Evolutionary conservation across 345 rosid species (phyloP).

Genomic region (Conringia planisiliqua): DNA sequence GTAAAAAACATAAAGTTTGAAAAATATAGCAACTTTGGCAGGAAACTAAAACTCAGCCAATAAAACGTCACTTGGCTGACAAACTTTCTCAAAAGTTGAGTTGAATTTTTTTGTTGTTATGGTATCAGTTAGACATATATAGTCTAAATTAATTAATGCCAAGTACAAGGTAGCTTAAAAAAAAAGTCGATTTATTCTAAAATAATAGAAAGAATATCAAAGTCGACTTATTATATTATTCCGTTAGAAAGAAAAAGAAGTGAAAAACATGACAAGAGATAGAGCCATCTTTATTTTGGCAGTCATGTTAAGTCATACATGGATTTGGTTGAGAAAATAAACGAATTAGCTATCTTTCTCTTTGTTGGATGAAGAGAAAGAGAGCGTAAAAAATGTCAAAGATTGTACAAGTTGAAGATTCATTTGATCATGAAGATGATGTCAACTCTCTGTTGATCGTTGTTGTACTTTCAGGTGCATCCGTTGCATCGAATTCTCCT

Average conservation of each 20-base stretch:
- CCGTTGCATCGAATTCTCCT: constrained; percentile 13
- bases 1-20: background rate
- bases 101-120: background rate
- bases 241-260: background rate
- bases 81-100: background rate
- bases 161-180: background rate
- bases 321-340: constrained; percentile 28
- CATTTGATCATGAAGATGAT: constrained; percentile 23
- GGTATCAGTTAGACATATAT: background rate
- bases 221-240: constrained; percentile 21
- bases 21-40: background rate
- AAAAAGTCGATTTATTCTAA: background rate
- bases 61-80: background rate
- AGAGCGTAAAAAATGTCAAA: constrained; percentile 24
- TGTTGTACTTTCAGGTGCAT: constrained; percentile 29
- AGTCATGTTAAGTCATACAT: constrained; percentile 25
- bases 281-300: constrained; percentile 34
- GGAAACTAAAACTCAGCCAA: background rate
- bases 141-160: background rate
- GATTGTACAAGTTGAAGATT: constrained; percentile 26
- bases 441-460: constrained; percentile 14
- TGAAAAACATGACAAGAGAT: constrained; percentile 14
- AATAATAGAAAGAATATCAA: constrained; percentile 27
- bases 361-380: constrained; percentile 20
- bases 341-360: constrained; percentile 25